phyloP scores from a whole-genome alignment of 2,329 filamentous ascomycete genomes.

The Dactylellina parvicollis region DNA sequence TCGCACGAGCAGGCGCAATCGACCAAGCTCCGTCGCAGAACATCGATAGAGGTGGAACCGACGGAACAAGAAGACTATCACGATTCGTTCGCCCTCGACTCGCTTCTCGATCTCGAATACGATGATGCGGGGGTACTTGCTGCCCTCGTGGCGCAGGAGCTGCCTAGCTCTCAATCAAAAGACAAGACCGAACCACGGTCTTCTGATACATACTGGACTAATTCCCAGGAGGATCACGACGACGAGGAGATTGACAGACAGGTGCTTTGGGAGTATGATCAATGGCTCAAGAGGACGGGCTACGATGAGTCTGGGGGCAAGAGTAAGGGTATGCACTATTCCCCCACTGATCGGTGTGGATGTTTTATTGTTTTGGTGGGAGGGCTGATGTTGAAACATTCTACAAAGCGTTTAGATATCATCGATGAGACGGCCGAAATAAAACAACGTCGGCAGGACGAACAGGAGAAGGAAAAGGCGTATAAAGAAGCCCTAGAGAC shows the following conservation, averaged over 20 bases:
- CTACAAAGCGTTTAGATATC: conserved; percentile 51
- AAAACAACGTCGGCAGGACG: not conserved
- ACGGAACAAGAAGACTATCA: conserved; percentile 46
- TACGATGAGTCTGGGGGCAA: conserved; percentile 11
- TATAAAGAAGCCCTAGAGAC: conserved; percentile 1
- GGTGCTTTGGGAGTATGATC: conserved; percentile 50
- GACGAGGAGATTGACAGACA: conserved; percentile 41
- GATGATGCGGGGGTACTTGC: conserved; percentile 51
- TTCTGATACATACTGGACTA: conserved; percentile 5
- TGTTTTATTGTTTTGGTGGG: not conserved
- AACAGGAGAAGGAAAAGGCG: conserved; percentile 8
- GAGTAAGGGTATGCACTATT: conserved; percentile 24
- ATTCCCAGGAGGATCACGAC: conserved; percentile 30
- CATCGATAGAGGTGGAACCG: conserved; percentile 18
- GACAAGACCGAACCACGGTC: not conserved
- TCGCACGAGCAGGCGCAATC: not conserved
- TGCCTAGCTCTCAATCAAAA: conserved; percentile 37
- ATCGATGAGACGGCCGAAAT: conserved; percentile 42
- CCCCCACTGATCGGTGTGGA: not conserved
- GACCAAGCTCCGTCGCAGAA: not conserved
- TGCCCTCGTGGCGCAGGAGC: conserved; percentile 30
- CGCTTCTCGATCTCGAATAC: conserved; percentile 45
- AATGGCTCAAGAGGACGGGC: conserved; percentile 31
- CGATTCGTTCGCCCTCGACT: conserved; percentile 45
- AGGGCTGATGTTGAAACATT: conserved; percentile 15